Base-by-base conservation (phyloP, 192 early-diverging fungal genomes). In the Coemansia sp. region DNA sequence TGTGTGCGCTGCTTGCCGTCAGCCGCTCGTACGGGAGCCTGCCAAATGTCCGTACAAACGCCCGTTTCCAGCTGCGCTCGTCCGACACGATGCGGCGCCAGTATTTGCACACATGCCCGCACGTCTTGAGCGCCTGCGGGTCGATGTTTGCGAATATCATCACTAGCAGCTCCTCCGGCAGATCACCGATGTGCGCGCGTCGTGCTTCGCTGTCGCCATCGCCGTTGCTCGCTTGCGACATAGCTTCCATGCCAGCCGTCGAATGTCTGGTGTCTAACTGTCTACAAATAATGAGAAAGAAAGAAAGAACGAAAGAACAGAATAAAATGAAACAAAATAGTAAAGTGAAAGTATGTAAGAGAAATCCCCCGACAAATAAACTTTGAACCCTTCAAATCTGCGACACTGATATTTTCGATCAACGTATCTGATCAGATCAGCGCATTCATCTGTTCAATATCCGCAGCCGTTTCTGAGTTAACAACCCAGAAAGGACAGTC, bases 1-100 rank as follows among this genome's bases (percentile, higher is more conserved):
- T 21, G 72, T 59, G 15, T 8, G 58, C 63, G 8, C 57, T 34
- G 34, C 16, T 34, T 10, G 74, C 51, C 36, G 16, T 1, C 20
- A 80, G 49, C 2, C 66, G 63, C 58, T 71, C 41, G 7, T 38
- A 66, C 10, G 78, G 78, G 4, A 62, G 68, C 24, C 60, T 62
- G 1, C 64, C 57, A 16, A 72, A 72, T 11, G 33, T 51, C 30
- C 41, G 69, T 16, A 33, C 43, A 34, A 80, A 34, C 0, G 69
- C 78, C 5, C 66, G 72, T 8, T 60, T 72, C 78, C 78, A 80
- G 39, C 69, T 75, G 63, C 61, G 55, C 43, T 80, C 78, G 63
- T 68, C 66, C 18, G 57, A 26, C 30, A 68, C 72, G 2, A 80
- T 61, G 7, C 51, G 58, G 12, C 53, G 55, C 78, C 78, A 80